Evolutionary conservation across 2,329 filamentous ascomycete genomes (phyloP), one percentile per base, ranked within the genome.

Genomic region (Paraphoma sp.): DNA sequence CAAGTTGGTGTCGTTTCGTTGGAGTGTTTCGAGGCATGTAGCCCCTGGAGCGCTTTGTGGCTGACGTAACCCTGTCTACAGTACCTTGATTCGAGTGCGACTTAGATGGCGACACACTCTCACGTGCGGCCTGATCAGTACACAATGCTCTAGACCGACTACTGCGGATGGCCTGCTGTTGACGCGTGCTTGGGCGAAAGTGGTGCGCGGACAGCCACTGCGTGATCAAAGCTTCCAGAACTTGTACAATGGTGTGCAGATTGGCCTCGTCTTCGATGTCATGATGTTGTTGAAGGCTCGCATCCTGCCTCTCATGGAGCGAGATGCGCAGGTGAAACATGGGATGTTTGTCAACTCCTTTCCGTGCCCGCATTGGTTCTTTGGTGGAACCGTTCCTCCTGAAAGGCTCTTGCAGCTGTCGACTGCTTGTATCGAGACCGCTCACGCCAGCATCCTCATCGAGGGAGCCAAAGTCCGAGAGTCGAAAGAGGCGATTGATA

Each of bases 261-360:
- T 67, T 71, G 10, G 64, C 53, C 12, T 75, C 62, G 1, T 70
- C 60, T 4, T 69, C 59, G 2, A 71, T 46, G 45, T 69, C 63
- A 0, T 59, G 40, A 29, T 74, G 70, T 29, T 67, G 73, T 11
- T 45, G 29, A 6, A 52, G 31, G 2, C 45, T 56, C 18, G 55
- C 45, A 14, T 44, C 28, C n/a, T 48, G 14, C 8, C 53, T 44
- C 7, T 68, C 57, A 17, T 64, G 69, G 8, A 83, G 67, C 2
- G 81, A 78, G 36, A 97, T 84, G 29, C 86, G 86, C n/a, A 98
- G 78, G 65, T 88, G 90, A 68, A 97, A 98, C 88, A 94, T 94
- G 0, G 94, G 93, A 87, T 92, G 95, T 48, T 87, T 85, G 68
- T 97, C 92, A 9, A 93, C 80, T 0, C 87, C 83, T 70, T 91